Percentiles rank a stretch among this genome's conserved stretches.
phyloP scores from a whole-genome alignment of 1,139 yeast species.

The Magnusiomyces tetraspermus region DNA sequence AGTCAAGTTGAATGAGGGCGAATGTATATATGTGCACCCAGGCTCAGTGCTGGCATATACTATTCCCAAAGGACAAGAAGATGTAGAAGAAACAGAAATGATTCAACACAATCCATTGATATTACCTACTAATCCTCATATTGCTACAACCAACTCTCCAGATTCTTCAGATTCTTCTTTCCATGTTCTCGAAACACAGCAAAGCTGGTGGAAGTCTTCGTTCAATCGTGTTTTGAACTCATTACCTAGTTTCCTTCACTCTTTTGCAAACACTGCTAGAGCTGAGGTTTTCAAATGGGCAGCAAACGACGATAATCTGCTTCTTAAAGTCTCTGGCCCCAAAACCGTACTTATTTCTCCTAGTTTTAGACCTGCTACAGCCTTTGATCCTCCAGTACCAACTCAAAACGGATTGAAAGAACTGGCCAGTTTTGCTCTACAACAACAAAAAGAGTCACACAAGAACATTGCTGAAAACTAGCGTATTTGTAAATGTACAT shows the following conservation, averaged over 20 bases:
- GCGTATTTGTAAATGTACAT: no score
- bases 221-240: neutral
- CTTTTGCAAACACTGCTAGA: neutral
- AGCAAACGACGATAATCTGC: neutral
- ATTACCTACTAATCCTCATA: no score
- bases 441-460: no score
- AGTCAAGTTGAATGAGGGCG: neutral
- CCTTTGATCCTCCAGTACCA: neutral
- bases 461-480: no score
- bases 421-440: neutral
- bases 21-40: neutral
- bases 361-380: neutral
- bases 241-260: neutral
- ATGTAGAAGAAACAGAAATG: neutral
- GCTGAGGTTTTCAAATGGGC: neutral
- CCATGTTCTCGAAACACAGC: neutral
- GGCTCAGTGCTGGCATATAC: neutral
- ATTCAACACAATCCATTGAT: neutral
- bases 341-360: neutral
- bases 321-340: neutral
- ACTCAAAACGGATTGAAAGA: neutral
- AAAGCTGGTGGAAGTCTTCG: neutral
- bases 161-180: no score
- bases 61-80: neutral
- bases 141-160: no score